A percentile compares a stretch with the other conserved stretches of the same genome.
These are phyloP conservation scores for Coniochaeta ligniaria DNA, from an alignment of 2,329 filamentous ascomycete species.

Conservation along the genomic window DNA sequence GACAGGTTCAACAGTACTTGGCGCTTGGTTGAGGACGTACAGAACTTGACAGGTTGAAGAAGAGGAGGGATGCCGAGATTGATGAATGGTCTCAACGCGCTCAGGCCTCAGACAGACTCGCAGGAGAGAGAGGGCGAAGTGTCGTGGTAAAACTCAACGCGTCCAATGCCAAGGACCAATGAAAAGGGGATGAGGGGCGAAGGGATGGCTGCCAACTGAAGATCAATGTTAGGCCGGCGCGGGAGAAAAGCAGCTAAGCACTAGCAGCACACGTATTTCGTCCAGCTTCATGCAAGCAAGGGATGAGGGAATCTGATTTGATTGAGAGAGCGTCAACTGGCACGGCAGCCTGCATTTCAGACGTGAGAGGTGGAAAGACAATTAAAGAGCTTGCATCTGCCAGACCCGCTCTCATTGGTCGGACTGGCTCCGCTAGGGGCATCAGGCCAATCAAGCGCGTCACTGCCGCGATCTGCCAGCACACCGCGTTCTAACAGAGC, in stretches of 20 bases:
- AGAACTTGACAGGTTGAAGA: neutral
- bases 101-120: slow-evolving; percentile 15
- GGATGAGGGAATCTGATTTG: neutral
- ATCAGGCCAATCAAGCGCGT: slow-evolving; percentile 5
- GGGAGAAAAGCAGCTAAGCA: neutral
- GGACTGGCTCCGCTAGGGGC: too few species aligned
- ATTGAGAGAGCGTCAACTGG: neutral
- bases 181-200: neutral
- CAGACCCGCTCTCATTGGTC: neutral
- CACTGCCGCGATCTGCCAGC: slow-evolving; percentile 2
- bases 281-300: neutral
- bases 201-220: neutral
- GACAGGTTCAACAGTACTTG: neutral
- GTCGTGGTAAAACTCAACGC: slow-evolving; percentile 21
- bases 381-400: slow-evolving; percentile 9
- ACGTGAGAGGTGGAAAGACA: neutral
- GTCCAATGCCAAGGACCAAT: slow-evolving; percentile 6
- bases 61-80: slow-evolving; percentile 4
- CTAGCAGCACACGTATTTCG: neutral
- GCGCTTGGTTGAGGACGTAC: neutral
- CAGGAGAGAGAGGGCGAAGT: slow-evolving; percentile 9
- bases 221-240: neutral
- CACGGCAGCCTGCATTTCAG: neutral
- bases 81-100: slow-evolving; percentile 13
- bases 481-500: neutral